Percentiles rank a stretch among this genome's conserved stretches.
Conservation (phyloP, 148 eudicot genomes). For the Mesembryanthemum crystallinum region DNA sequence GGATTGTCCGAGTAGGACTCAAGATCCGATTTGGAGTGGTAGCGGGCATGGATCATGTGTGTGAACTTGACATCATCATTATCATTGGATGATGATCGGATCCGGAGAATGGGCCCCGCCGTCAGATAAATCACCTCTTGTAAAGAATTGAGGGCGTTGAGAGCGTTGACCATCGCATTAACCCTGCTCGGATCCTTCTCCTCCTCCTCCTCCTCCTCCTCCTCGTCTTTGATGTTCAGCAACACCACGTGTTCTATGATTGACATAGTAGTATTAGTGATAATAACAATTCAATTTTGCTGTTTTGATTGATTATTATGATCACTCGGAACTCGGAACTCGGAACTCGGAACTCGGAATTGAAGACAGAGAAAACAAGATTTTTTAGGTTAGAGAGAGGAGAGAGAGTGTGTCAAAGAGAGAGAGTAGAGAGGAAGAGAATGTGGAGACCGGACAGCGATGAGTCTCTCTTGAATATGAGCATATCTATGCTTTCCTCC, state of each 20-base stretch:
- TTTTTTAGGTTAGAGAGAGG: too few relatives aligned
- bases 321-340: too few relatives aligned
- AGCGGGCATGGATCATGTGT: conserved; percentile 43
- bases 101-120: conserved; percentile 40
- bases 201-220: background rate
- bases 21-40: conserved; percentile 19
- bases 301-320: too few relatives aligned
- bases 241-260: conserved; percentile 40
- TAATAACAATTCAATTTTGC: too few relatives aligned
- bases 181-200: conserved; percentile 19
- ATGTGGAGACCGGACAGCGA: too few relatives aligned
- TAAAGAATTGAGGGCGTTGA: conserved; percentile 25
- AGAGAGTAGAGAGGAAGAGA: too few relatives aligned
- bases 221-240: conserved; percentile 25
- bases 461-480: too few relatives aligned
- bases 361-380: too few relatives aligned
- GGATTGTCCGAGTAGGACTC: conserved; percentile 7
- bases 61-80: conserved; percentile 30
- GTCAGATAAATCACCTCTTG: conserved; percentile 26
- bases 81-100: conserved; percentile 20
- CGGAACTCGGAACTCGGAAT: too few relatives aligned
- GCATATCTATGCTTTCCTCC: too few relatives aligned
- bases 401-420: too few relatives aligned
- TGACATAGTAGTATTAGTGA: too few relatives aligned
- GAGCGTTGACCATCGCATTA: conserved; percentile 22